These are phyloP conservation scores for Venturia oleaginea DNA, from an alignment of 2,329 filamentous ascomycete species.

Conservation along the genomic window DNA sequence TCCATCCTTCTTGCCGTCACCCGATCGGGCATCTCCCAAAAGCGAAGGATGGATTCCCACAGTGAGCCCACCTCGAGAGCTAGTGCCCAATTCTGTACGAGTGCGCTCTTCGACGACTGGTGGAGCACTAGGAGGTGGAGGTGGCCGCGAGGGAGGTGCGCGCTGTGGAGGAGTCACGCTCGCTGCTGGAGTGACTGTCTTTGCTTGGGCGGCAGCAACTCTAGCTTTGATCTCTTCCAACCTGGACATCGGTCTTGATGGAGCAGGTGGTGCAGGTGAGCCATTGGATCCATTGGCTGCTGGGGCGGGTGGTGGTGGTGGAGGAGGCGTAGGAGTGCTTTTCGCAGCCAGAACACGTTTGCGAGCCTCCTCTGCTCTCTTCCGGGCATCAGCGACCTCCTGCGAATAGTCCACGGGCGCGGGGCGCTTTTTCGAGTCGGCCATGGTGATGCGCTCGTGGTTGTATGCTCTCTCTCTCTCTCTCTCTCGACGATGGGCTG, in stretches of 20 bases:
- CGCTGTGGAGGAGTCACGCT: conserved; percentile 22
- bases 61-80: conserved; percentile 58
- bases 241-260: background rate
- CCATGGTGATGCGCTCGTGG: background rate
- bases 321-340: background rate
- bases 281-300: conserved; percentile 2
- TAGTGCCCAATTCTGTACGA: conserved; percentile 33
- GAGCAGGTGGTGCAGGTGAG: background rate
- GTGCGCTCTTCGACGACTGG: conserved; percentile 32
- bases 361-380: conserved; percentile 19
- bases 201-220: conserved; percentile 21
- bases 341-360: background rate
- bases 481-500: background rate
- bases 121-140: conserved; percentile 37
- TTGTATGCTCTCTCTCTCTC: background rate
- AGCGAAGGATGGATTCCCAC: conserved; percentile 72
- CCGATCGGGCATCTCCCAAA: conserved; percentile 31
- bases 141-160: conserved; percentile 32
- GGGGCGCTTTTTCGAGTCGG: conserved; percentile 10
- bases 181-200: conserved; percentile 16
- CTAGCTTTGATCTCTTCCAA: conserved; percentile 22
- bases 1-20: conserved; percentile 34
- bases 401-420: conserved; percentile 8
- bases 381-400: conserved; percentile 20
- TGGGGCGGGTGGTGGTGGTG: conserved; percentile 3